Conservation (phyloP, 169 alveolate species). For the Plasmodium blacklocki region DNA sequence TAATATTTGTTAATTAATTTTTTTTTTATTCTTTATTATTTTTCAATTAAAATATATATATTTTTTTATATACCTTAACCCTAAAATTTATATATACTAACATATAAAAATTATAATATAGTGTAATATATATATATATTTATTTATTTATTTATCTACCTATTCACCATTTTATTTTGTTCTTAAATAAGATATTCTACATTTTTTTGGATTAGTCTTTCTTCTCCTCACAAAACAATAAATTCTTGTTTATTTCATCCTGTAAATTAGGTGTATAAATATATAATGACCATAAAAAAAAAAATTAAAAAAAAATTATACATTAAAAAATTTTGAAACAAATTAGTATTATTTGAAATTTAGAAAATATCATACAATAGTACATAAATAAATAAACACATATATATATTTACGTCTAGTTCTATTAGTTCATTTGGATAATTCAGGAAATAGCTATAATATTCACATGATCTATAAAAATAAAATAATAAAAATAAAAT, state of each 20-base stretch:
- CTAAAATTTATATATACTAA: background rate
- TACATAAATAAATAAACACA: background rate
- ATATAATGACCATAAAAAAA: background rate
- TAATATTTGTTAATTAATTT: background rate
- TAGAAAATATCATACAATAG: background rate
- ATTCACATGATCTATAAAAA: conserved; percentile 61
- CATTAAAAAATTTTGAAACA: too few relatives aligned
- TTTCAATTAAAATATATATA: background rate
- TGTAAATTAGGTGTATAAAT: background rate
- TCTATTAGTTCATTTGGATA: conserved; percentile 43
- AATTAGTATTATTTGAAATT: too few relatives aligned
- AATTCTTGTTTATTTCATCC: conserved; percentile 41
- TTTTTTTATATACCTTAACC: background rate
- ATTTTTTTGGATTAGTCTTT: conserved; percentile 6
- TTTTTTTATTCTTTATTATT: background rate
- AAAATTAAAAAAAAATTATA: background rate
- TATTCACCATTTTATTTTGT: too few relatives aligned
- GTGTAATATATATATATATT: too few relatives aligned
- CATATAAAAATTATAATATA: background rate
- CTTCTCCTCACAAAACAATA: conserved; percentile 59
- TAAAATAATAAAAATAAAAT: background rate
- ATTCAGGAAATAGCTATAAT: conserved; percentile 66
- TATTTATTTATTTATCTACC: too few relatives aligned
- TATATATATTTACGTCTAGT: conserved; percentile 33
- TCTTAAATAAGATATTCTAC: background rate